phyloP scores from a whole-genome alignment of 2,329 filamentous ascomycete genomes.

The Penicillium occitanis region DNA sequence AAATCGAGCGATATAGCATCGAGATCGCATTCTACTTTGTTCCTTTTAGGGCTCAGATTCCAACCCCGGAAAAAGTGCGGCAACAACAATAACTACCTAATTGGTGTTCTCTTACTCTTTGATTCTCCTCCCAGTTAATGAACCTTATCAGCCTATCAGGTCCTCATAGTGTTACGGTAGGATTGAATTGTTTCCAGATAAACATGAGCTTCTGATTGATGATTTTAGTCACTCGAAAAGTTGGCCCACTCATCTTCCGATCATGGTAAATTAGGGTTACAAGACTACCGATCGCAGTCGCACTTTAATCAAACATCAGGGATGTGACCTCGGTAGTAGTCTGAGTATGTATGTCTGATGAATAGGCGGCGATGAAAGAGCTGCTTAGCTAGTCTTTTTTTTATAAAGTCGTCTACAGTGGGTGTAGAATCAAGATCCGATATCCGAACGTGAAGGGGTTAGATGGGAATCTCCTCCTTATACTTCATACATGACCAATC shows the following conservation, averaged over 20 bases:
- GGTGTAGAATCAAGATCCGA: not conserved
- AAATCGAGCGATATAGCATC: not conserved
- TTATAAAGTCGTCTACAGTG: not conserved
- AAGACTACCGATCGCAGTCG: not conserved
- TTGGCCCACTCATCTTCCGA: not conserved
- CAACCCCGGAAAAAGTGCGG: not conserved
- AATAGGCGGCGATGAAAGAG: not conserved
- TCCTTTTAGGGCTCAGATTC: not conserved
- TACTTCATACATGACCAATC: not conserved
- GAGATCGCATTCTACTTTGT: not conserved
- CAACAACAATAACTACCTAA: no score
- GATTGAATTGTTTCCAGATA: not conserved
- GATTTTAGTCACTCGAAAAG: not conserved
- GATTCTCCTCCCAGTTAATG: not conserved
- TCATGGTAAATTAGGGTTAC: constrained; percentile 5
- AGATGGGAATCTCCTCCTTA: not conserved
- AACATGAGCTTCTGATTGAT: not conserved
- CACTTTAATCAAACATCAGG: not conserved
- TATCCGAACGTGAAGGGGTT: not conserved
- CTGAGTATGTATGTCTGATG: not conserved
- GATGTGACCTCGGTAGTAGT: not conserved
- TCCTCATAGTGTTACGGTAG: not conserved
- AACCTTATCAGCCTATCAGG: not conserved
- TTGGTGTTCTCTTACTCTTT: not conserved
- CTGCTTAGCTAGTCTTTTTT: not conserved